phyloP scores from a whole-genome alignment of 2,329 filamentous ascomycete genomes.

The Hypoxylon sp. region DNA sequence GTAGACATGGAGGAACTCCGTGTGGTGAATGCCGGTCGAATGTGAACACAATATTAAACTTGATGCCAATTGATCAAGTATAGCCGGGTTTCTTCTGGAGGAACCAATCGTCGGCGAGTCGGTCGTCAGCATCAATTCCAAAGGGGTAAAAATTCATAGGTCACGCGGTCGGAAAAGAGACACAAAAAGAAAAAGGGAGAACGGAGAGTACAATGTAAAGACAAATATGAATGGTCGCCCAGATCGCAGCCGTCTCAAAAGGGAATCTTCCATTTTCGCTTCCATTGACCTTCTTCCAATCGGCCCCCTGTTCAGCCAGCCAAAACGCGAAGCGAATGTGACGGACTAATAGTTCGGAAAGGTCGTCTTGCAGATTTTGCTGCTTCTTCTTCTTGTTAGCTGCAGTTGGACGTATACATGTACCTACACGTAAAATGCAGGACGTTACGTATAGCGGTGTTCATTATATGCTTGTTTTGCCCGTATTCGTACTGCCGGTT shows the following conservation, averaged over 20 bases:
- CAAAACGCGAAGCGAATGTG: slow-evolving; percentile 35
- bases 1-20: slow-evolving; percentile 9
- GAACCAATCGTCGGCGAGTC: slow-evolving; percentile 31
- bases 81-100: slow-evolving; percentile 15
- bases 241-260: slow-evolving; percentile 27
- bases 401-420: slow-evolving; percentile 21
- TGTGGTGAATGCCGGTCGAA: slow-evolving; percentile 27
- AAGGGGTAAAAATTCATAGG: slow-evolving; percentile 31
- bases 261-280: slow-evolving; percentile 43
- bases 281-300: slow-evolving; percentile 44
- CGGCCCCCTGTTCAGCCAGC: slow-evolving; percentile 26
- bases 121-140: slow-evolving; percentile 37
- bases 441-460: slow-evolving; percentile 12
- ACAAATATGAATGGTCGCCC: slow-evolving; percentile 12
- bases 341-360: slow-evolving; percentile 28
- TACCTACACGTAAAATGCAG: slow-evolving; percentile 13
- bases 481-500: slow-evolving; percentile 39
- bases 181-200: slow-evolving; percentile 24
- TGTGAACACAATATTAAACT: slow-evolving; percentile 25
- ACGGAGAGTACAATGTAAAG: slow-evolving; percentile 17
- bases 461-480: slow-evolving; percentile 22
- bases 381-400: slow-evolving; percentile 14
- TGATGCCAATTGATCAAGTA: slow-evolving; percentile 26
- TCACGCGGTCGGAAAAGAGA: slow-evolving; percentile 41
- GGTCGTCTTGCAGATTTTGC: slow-evolving; percentile 33